Evolutionary conservation across 768 basidiomycete genomes (phyloP), one percentile per base, ranked within the genome.

Genomic region (Dioszegia crocea): DNA sequence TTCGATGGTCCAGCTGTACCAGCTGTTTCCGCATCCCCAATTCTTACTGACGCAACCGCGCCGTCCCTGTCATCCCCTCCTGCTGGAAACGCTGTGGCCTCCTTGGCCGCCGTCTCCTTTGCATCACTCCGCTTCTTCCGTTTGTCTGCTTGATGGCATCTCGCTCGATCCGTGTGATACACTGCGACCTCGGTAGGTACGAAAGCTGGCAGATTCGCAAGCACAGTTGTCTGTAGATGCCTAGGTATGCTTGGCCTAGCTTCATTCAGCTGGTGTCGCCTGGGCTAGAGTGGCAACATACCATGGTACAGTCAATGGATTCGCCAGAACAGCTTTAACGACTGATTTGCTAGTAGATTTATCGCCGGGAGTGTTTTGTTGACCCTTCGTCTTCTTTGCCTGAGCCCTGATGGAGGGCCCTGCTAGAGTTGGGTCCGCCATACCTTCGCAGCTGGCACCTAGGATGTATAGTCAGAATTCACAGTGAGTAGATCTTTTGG

Each of bases 171-270:
- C 16, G 67, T 62, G 44, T 74, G 72, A 41, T 71, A 71, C n/a
- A 60, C 65, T 4, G 69, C 69, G 38, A 74, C 49, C 16, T 56
- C 54, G 17, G 36, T 23, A 0, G 71, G 71, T 19, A 71, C 29
- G 31, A 74, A 50, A 11, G 44, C 33, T 11, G 60, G 60, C 36
- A 74, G 56, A 12, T 65, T 60, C 16, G 63, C 63, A 11, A 70
- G 31, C 8, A 65, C 63, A 9, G 66, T 58, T 10, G 31, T 61
- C 41, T 74, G 72, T 0, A 71, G 51, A 63, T 74, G 65, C 39
- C 41, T 47, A 3, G 72, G 72, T 21, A 71, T 57, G 33, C 63
- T 69, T 24, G 72, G 72, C 72, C 72, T 74, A 53, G 5, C 1
- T 27, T 1, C 40, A 17, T 56, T 26, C 17, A 40, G 38, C 49